Evolutionary conservation across 164 flowering plant genomes (phyloP).

Genomic region (Stephania japonica): DNA sequence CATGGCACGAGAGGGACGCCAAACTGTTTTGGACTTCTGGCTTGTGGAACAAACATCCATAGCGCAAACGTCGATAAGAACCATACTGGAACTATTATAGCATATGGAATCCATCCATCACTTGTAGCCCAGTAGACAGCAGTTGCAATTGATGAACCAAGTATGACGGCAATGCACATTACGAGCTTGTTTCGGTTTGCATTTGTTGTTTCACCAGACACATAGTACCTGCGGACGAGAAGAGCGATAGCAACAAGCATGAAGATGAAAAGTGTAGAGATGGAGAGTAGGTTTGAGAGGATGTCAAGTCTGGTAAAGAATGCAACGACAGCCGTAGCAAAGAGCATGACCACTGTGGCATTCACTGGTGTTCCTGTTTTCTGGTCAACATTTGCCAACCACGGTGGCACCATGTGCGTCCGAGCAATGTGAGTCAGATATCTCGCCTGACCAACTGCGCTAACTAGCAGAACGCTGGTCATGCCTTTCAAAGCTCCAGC

Average conservation of each 20-base stretch:
- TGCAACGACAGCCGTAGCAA: constrained; percentile 44
- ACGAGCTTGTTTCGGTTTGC: constrained; percentile 35
- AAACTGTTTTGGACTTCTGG: constrained; percentile 36
- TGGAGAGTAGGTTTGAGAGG: constrained; percentile 53
- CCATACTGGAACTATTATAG: constrained; percentile 40
- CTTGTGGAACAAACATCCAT: constrained; percentile 30
- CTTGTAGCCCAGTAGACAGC: constrained; percentile 43
- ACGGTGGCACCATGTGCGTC: constrained; percentile 73
- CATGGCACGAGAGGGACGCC: constrained; percentile 65
- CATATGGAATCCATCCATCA: constrained; percentile 38
- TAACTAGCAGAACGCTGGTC: constrained; percentile 57
- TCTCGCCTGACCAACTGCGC: constrained; percentile 65
- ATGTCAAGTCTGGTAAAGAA: constrained; percentile 54
- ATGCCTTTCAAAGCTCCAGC: constrained; percentile 62
- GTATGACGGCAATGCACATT: constrained; percentile 24
- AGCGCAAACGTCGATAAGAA: constrained; percentile 31
- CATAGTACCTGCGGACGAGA: constrained; percentile 59
- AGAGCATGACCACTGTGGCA: constrained; percentile 50
- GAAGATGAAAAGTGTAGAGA: constrained; percentile 69
- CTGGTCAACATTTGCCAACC: constrained; percentile 38
- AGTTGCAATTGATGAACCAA: constrained; percentile 39
- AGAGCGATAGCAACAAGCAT: constrained; percentile 55
- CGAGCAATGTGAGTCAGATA: constrained; percentile 79
- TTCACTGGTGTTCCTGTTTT: constrained; percentile 62
- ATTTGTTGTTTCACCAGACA: constrained; percentile 31